Percentiles rank a stretch among this genome's conserved stretches.
These are phyloP conservation scores for Picea glauca DNA, from an alignment of 75 land plant species.

Conservation along the genomic window DNA sequence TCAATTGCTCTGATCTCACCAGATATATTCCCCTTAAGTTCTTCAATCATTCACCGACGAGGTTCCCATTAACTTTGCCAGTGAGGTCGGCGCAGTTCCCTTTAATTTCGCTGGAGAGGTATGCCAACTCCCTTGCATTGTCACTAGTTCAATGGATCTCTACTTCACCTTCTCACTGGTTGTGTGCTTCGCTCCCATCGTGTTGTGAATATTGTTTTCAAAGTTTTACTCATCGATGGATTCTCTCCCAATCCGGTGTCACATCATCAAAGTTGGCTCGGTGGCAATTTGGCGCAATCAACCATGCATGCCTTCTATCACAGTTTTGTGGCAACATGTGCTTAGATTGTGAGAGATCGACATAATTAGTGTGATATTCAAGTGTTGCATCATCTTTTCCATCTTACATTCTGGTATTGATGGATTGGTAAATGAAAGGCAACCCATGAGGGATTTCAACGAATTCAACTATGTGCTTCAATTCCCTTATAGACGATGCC, in stretches of 20 bases:
- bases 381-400: background rate
- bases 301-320: too few species aligned
- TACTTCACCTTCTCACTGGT: too few species aligned
- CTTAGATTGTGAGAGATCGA: background rate
- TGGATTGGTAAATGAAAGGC: conserved; percentile 55
- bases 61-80: too few species aligned
- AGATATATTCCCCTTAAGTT: too few species aligned
- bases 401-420: background rate
- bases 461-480: conserved; percentile 67
- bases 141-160: too few species aligned
- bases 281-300: too few species aligned
- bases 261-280: background rate
- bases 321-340: conserved; percentile 21
- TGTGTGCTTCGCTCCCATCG: background rate
- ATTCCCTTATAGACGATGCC: conserved; percentile 76
- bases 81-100: too few species aligned
- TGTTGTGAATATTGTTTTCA: background rate
- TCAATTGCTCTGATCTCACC: too few species aligned
- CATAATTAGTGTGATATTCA: background rate
- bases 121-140: too few species aligned
- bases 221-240: background rate
- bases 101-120: too few species aligned
- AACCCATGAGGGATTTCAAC: conserved; percentile 88
- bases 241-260: background rate
- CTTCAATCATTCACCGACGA: too few species aligned